Base-by-base conservation (phyloP, 1,284 basidiomycete species). In the Crucibulum parvulum region DNA sequence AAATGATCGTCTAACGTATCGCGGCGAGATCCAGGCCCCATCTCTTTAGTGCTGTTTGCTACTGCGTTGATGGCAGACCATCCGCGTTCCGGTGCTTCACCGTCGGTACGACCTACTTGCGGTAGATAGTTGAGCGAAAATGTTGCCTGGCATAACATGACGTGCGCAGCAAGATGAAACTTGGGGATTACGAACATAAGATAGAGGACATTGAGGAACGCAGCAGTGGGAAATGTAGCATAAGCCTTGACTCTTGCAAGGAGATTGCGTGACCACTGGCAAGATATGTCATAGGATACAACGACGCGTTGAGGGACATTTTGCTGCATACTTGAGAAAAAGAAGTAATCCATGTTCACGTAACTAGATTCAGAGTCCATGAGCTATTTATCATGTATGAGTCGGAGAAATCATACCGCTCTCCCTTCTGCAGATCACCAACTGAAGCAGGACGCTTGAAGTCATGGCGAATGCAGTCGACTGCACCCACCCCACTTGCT, bases 361-460 rank as follows among this genome's bases (percentile, higher is more conserved):
- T 69, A 69, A 0, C 69, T 71, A 34, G 3, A 51, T 34, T 24
- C 16, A 51, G n/a, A 13, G 50, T 8, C 7, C 50, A 52, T 45
- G 41, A 58, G 50, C 24, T 24, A 46, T 8, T 39, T 13, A 16
- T 31, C 18, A 18, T 24, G 3, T 51, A 56, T 51, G 7, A 18
- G 11, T 9, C 48, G 16, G 35, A 51, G 5, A 34, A 6, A 10
- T 62, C 65, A n/a, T 58, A 79, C 78, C 66, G 51, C 63, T 78
- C 75, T 0, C 77, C 76, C 48, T 71, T 70, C 50, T 76, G 74
- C 0, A 79, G 63, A 56, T 78, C 72, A 0, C 69, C 75, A 0
- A 74, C 62, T 0, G 66, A 65, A 34, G 61, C 58, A 11, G 68
- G 65, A 1, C 70, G 60, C 13, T 69, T 66, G 46, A 76, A 65